phyloP scores from a whole-genome alignment of 177 flowering plant genomes.

The Vitis hybrid region DNA sequence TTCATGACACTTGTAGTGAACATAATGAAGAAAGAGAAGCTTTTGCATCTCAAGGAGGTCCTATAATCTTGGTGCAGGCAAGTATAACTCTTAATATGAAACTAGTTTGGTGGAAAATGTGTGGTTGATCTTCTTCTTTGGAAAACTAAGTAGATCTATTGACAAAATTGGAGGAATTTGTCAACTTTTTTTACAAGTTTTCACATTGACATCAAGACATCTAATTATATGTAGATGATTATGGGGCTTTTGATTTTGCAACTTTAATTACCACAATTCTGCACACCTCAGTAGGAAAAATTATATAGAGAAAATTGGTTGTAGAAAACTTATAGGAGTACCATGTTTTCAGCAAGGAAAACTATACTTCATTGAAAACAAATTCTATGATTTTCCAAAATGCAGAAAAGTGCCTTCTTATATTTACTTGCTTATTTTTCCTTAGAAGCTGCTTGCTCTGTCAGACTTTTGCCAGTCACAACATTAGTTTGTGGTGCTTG shows the following conservation, averaged over 20 bases:
- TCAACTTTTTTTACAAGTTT: neutral
- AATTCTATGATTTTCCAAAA: neutral
- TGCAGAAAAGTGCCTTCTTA: too few relatives aligned
- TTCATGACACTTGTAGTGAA: slow-evolving; percentile 77
- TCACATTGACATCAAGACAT: neutral
- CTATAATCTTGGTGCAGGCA: slow-evolving; percentile 94
- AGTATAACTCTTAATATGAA: slow-evolving; percentile 16
- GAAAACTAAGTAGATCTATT: neutral
- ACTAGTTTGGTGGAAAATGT: neutral
- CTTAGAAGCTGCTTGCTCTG: too few relatives aligned
- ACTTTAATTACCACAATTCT: neutral
- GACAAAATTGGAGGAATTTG: too few relatives aligned
- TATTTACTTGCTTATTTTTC: too few relatives aligned
- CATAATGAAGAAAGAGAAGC: slow-evolving; percentile 63
- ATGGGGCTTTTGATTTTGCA: neutral
- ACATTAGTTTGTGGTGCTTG: too few relatives aligned
- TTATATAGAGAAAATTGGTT: neutral
- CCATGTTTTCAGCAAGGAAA: neutral
- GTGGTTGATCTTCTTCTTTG: neutral
- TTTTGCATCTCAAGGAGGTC: slow-evolving; percentile 96
- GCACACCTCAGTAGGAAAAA: neutral
- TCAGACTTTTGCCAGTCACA: too few relatives aligned
- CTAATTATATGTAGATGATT: neutral
- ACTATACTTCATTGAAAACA: neutral
- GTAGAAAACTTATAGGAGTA: neutral